phyloP scores from a whole-genome alignment of 164 flowering plant species.

The Umbellularia californica region DNA sequence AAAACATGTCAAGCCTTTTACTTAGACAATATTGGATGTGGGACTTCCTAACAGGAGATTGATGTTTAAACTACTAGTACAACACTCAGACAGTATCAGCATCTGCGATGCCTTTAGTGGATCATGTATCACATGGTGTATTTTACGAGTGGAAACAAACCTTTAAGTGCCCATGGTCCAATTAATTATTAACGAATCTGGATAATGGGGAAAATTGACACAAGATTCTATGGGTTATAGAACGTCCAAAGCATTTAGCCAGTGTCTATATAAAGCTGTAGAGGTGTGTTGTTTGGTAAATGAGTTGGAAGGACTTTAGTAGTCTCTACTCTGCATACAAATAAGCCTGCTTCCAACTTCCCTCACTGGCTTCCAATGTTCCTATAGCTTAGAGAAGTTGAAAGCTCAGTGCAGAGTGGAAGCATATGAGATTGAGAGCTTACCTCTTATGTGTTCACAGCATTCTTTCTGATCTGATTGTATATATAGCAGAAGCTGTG shows the following conservation, averaged over 20 bases:
- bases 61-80: no score
- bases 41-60: no score
- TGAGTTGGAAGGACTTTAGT: neutral
- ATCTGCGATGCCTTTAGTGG: no score
- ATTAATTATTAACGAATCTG: neutral
- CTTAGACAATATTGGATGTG: no score
- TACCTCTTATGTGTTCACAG: neutral
- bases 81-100: no score
- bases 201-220: neutral
- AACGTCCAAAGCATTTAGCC: neutral
- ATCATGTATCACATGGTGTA: neutral
- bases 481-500: neutral
- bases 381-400: neutral
- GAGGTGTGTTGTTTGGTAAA: neutral
- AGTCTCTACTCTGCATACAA: neutral
- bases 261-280: neutral
- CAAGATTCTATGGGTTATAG: neutral
- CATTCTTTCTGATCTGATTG: neutral
- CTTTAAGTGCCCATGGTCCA: neutral
- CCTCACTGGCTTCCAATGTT: neutral
- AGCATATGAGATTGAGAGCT: neutral
- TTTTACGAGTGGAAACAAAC: neutral
- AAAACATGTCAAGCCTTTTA: no score
- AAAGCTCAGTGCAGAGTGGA: neutral
- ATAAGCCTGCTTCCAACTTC: neutral